phyloP scores from a whole-genome alignment of 2,329 filamentous ascomycete species.

The Fusarium citri region DNA sequence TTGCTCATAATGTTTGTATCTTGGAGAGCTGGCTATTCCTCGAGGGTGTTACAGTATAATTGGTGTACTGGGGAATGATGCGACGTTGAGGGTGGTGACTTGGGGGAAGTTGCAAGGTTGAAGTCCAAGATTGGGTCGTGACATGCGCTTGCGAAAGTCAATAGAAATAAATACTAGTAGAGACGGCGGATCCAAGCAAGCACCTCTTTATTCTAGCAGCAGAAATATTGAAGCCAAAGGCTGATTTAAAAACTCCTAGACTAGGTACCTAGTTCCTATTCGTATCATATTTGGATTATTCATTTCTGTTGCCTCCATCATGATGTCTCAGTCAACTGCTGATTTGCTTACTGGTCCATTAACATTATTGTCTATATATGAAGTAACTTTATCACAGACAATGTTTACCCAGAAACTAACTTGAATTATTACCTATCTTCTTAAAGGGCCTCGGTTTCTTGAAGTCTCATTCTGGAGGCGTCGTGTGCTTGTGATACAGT shows the following conservation, averaged over 20 bases:
- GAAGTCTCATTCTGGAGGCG: background rate
- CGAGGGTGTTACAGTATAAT: background rate
- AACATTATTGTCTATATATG: background rate
- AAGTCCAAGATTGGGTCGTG: slow-evolving; percentile 11
- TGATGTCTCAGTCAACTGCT: background rate
- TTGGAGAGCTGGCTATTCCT: background rate
- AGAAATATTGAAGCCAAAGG: background rate
- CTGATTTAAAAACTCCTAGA: background rate
- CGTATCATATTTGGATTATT: background rate
- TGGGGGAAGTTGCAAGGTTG: slow-evolving; percentile 2
- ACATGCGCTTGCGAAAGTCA: background rate
- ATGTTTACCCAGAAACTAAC: background rate
- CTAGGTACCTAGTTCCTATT: background rate
- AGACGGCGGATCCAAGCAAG: background rate
- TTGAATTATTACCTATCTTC: background rate
- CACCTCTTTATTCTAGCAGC: background rate
- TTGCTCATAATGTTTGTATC: slow-evolving; percentile 57
- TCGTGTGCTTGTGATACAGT: background rate
- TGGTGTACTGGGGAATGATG: background rate
- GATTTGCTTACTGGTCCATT: background rate
- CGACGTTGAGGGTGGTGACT: slow-evolving; percentile 1
- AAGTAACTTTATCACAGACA: background rate
- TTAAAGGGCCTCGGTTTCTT: background rate
- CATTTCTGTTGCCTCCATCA: background rate
- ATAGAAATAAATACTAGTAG: background rate